These are phyloP conservation scores for Carex sylvatica DNA, from an alignment of 202 grass and related monocot genomes.

Conservation along the genomic window DNA sequence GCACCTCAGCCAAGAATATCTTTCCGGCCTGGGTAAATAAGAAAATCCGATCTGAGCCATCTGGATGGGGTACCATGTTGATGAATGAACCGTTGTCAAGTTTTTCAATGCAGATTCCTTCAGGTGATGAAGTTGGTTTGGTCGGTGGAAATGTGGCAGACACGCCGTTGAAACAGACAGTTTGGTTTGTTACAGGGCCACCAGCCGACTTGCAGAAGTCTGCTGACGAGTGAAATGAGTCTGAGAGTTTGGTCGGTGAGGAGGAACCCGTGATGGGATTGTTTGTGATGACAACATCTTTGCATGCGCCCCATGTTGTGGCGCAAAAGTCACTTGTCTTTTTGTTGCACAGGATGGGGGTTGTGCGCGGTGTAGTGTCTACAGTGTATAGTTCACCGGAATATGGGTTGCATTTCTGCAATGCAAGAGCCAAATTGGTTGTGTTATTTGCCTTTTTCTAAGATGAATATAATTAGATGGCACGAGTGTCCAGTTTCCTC, in stretches of 20 bases:
- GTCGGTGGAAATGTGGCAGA: slow-evolving; percentile 12
- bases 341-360: slow-evolving; percentile 54
- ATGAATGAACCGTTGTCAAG: slow-evolving; percentile 63
- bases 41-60: slow-evolving; percentile 68
- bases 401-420: slow-evolving; percentile 79
- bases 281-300: slow-evolving; percentile 49
- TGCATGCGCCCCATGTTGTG: slow-evolving; percentile 59
- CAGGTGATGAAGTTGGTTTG: not conserved
- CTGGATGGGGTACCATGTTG: slow-evolving; percentile 80
- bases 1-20: slow-evolving; percentile 70
- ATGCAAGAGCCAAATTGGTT: not conserved
- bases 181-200: not conserved
- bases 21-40: slow-evolving; percentile 56
- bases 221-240: slow-evolving; percentile 49
- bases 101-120: slow-evolving; percentile 85
- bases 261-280: slow-evolving; percentile 29
- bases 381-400: slow-evolving; percentile 69
- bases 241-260: slow-evolving; percentile 42
- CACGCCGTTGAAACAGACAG: slow-evolving; percentile 57
- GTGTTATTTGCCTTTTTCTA: not conserved
- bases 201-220: slow-evolving; percentile 64
- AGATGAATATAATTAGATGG: not conserved
- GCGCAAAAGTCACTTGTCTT: slow-evolving; percentile 38
- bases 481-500: not conserved
- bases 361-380: slow-evolving; percentile 17